Evolutionary conservation across 1,139 yeast species (phyloP).

Genomic region (Diutina ranongensis): DNA sequence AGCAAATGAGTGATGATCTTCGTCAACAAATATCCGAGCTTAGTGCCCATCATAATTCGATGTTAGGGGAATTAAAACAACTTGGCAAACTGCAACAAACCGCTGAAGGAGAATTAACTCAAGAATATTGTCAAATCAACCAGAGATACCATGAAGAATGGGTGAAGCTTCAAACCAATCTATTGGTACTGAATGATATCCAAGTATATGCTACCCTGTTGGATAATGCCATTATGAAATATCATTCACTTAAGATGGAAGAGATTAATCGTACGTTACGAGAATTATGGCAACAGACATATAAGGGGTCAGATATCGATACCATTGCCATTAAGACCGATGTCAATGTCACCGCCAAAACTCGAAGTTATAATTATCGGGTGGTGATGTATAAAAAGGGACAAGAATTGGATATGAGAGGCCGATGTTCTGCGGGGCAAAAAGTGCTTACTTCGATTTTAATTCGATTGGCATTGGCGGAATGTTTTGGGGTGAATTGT

Average conservation of each 20-base stretch:
- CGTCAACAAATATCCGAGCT: slow-evolving; percentile 45
- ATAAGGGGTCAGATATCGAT: slow-evolving; percentile 92
- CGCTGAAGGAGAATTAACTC: slow-evolving; percentile 44
- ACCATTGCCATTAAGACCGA: slow-evolving; percentile 81
- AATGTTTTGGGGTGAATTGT: slow-evolving; percentile 89
- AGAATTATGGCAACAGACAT: slow-evolving; percentile 89
- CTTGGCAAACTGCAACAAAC: slow-evolving; percentile 59
- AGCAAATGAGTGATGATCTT: slow-evolving; percentile 41
- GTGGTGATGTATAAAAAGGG: slow-evolving; percentile 94
- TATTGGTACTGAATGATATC: slow-evolving; percentile 76
- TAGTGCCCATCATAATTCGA: slow-evolving; percentile 64
- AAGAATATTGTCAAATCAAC: slow-evolving; percentile 65
- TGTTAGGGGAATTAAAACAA: slow-evolving; percentile 78
- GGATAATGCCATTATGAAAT: slow-evolving; percentile 89
- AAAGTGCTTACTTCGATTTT: slow-evolving; percentile 88
- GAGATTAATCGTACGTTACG: slow-evolving; percentile 82
- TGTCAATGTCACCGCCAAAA: slow-evolving; percentile 44
- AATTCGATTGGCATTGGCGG: slow-evolving; percentile 85
- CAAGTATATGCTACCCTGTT: slow-evolving; percentile 75
- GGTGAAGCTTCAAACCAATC: slow-evolving; percentile 65
- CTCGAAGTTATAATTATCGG: slow-evolving; percentile 77
- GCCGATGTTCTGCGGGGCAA: slow-evolving; percentile 97
- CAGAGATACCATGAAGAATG: slow-evolving; percentile 56
- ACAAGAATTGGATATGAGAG: slow-evolving; percentile 93
- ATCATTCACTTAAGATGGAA: slow-evolving; percentile 83